Percentiles rank a stretch among this genome's conserved stretches.
phyloP scores from a whole-genome alignment of 768 basidiomycete genomes.

The Hebeloma cylindrosporum region DNA sequence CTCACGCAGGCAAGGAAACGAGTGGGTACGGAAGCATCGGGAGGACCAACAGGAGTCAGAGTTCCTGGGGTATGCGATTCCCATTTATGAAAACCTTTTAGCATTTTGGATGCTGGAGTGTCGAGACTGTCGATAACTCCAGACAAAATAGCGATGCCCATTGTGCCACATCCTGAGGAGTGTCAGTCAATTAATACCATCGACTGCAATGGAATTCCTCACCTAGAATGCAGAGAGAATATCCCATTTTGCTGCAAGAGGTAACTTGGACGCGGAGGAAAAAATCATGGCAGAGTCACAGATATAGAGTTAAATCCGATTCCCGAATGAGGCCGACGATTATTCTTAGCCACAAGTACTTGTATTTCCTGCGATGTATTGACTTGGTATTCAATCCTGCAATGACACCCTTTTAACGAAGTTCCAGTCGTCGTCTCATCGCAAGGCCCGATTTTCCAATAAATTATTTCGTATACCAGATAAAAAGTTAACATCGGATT shows the following conservation, averaged over 20 bases:
- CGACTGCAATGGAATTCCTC: slow-evolving; percentile 20
- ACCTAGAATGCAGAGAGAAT: slow-evolving; percentile 90
- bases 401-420: background rate
- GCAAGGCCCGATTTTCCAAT: no score
- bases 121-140: slow-evolving; percentile 88
- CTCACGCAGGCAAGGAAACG: slow-evolving; percentile 88
- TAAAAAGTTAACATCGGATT: no score
- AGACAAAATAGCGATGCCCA: slow-evolving; percentile 95
- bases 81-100: slow-evolving; percentile 33
- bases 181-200: slow-evolving; percentile 17
- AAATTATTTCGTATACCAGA: no score
- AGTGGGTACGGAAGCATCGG: slow-evolving; percentile 72
- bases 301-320: no score
- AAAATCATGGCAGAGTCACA: no score
- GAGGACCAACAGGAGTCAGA: slow-evolving; percentile 43
- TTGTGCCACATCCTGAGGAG: slow-evolving; percentile 88
- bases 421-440: no score
- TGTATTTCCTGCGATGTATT: no score
- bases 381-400: background rate
- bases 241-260: slow-evolving; percentile 63
- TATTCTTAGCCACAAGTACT: no score
- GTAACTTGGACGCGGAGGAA: slow-evolving; percentile 1
- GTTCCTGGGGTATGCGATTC: slow-evolving; percentile 37
- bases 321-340: no score
- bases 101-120: slow-evolving; percentile 27